Base-by-base conservation (phyloP, 2,329 filamentous ascomycete species). In the Boeremia exigua region DNA sequence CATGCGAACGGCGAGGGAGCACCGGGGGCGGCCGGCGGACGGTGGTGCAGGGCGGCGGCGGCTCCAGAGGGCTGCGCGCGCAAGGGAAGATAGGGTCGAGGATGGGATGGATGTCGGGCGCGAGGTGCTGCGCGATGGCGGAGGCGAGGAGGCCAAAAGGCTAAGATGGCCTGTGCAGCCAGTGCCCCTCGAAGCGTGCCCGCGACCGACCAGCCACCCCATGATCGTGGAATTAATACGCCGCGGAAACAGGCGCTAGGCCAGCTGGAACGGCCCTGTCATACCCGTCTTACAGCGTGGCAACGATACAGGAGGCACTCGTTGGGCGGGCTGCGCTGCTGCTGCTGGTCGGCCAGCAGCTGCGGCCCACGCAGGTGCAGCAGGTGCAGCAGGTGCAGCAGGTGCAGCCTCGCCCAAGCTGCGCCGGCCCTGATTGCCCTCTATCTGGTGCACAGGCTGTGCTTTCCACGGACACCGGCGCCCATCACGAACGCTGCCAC, bases 21-120 rank as follows among this genome's bases (percentile, higher is more conserved):
- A 64, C 67, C 59, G 66, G 69, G 46, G 47, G 39, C 52, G 54
- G 66, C 68, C 64, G 65, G 67, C 54, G 61, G 32, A 48, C 27
- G 54, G 48, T 14, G 28, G 48, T 12, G 48, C 9, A 46, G 33
- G 40, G 42, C 38, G 48, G 53, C 50, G 58, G 50, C 60, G 40
- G 60, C 53, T 29, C 47, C 50, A 52, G 42, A 45, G 29, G 56
- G 58, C 54, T 46, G 58, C 54, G 55, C 54, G 63, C 37, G 59
- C 59, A 61, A 61, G 56, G 69, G 66, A 69, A 62, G 58, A 63
- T 65, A 67, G 67, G 64, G 30, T 25, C 45, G 45, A 42, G 25
- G 64, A 60, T 60, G 63, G 56, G 68, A 62, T 63, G 60, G 58
- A 60, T 66, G 68, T 62, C 62, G 34, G 17, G 34, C 10, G n/a